Conservation (phyloP, 225 moss, liverwort and hornwort species). For the Sphagnum contortum region DNA sequence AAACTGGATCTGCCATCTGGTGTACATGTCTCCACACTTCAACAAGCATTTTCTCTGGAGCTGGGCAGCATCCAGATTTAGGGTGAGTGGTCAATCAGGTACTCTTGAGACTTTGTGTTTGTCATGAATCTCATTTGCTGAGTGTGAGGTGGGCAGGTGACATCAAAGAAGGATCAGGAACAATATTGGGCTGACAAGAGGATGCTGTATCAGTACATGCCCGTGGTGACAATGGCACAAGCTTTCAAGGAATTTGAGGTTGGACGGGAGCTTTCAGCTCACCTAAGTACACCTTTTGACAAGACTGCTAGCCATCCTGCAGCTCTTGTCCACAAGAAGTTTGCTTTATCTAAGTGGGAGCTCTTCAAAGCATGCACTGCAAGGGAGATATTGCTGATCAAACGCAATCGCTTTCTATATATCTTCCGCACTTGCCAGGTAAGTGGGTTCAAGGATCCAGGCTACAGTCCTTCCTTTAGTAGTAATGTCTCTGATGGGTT, state of each 20-base stretch:
- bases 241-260: conserved; percentile 39
- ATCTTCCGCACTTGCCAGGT: conserved; percentile 84
- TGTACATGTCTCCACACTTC: too few relatives aligned
- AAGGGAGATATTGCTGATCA: conserved; percentile 69
- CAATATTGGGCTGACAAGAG: conserved; percentile 43
- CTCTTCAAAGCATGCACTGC: conserved; percentile 74
- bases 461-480: too few relatives aligned
- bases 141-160: conserved; percentile 20
- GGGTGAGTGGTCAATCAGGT: too few relatives aligned
- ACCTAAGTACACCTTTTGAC: conserved; percentile 49
- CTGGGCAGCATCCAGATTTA: too few relatives aligned
- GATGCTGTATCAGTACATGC: conserved; percentile 30
- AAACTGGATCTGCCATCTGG: too few relatives aligned
- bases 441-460: background rate
- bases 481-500: too few relatives aligned
- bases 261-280: conserved; percentile 45
- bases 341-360: conserved; percentile 57
- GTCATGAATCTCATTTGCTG: too few relatives aligned
- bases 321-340: conserved; percentile 60
- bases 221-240: conserved; percentile 30
- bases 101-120: too few relatives aligned
- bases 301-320: conserved; percentile 72
- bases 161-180: conserved; percentile 55
- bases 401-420: conserved; percentile 73
- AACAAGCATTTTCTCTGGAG: too few relatives aligned